Evolutionary conservation across 192 early-diverging fungal species (phyloP).

Genomic region (Pilaira anomala): DNA sequence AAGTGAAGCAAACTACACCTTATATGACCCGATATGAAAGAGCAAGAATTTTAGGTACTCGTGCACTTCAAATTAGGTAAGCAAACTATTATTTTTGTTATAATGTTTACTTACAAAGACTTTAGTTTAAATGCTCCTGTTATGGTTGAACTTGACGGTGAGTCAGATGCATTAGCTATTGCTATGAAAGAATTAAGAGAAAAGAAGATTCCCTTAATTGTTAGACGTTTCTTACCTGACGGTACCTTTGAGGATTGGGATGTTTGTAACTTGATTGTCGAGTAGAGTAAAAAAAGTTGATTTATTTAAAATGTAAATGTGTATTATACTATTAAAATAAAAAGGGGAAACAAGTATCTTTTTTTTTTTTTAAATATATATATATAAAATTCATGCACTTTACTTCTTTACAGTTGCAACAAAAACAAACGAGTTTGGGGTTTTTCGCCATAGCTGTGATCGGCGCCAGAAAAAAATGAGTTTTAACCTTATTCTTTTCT

Average conservation of each 20-base stretch:
- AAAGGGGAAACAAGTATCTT: not conserved
- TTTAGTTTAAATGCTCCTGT: slow-evolving; percentile 93
- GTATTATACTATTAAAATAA: too few relatives aligned
- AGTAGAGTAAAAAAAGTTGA: slow-evolving; percentile 41
- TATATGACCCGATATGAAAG: slow-evolving; percentile 99
- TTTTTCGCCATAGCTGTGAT: too few relatives aligned
- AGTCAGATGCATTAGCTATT: slow-evolving; percentile 92
- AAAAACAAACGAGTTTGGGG: too few relatives aligned
- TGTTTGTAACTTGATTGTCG: slow-evolving; percentile 81
- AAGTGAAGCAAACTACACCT: slow-evolving; percentile 90
- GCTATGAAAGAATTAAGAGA: slow-evolving; percentile 91
- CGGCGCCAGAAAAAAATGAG: too few relatives aligned
- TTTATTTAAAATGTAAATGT: too few relatives aligned
- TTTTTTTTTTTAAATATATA: not conserved
- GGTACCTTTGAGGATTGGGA: slow-evolving; percentile 92
- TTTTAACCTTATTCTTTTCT: too few relatives aligned
- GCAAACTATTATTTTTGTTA: too few relatives aligned
- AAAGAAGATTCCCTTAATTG: slow-evolving; percentile 89
- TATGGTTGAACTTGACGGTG: slow-evolving; percentile 88
- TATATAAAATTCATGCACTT: too few relatives aligned
- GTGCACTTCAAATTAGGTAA: slow-evolving; percentile 89
- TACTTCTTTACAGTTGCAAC: too few relatives aligned
- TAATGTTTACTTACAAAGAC: not conserved
- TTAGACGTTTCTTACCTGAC: slow-evolving; percentile 91
- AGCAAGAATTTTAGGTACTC: slow-evolving; percentile 80